Conservation (phyloP, 2,329 filamentous ascomycete genomes). For the Aspergillus pseudoterreus region DNA sequence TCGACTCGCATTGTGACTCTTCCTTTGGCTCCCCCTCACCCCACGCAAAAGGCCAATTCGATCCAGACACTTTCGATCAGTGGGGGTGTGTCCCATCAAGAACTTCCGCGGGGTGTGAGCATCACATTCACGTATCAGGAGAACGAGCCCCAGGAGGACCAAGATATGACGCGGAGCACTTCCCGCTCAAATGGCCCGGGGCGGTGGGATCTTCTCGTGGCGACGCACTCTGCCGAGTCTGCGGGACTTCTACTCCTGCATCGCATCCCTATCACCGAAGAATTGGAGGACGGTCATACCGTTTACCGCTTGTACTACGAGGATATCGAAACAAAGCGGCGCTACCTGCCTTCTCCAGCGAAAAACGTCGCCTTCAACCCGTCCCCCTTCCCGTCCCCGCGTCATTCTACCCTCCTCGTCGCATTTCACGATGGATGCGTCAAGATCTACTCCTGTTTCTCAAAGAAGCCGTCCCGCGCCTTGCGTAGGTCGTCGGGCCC, state of each 20-base stretch:
- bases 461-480: slow-evolving; percentile 26
- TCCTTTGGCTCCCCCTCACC: slow-evolving; percentile 52
- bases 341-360: slow-evolving; percentile 48
- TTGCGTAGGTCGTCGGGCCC: slow-evolving; percentile 26
- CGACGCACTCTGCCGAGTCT: slow-evolving; percentile 44
- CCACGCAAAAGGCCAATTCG: slow-evolving; percentile 32
- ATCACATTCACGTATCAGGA: slow-evolving; percentile 51
- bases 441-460: slow-evolving; percentile 56
- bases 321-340: slow-evolving; percentile 43
- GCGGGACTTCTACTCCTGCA: slow-evolving; percentile 45
- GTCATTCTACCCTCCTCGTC: slow-evolving; percentile 54
- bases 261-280: slow-evolving; percentile 36
- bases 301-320: slow-evolving; percentile 30
- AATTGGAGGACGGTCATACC: slow-evolving; percentile 12
- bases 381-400: slow-evolving; percentile 48
- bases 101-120: slow-evolving; percentile 48
- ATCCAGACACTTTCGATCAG: slow-evolving; percentile 48
- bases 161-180: slow-evolving; percentile 28
- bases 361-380: slow-evolving; percentile 53
- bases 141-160: slow-evolving; percentile 25
- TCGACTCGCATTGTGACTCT: slow-evolving; percentile 54
- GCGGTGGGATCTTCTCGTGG: slow-evolving; percentile 44
- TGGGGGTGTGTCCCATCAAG: slow-evolving; percentile 47
- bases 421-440: slow-evolving; percentile 53
- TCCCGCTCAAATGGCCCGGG: slow-evolving; percentile 15